Conservation (phyloP, 345 rosid genomes). For the Melaleuca quinquenervia region DNA sequence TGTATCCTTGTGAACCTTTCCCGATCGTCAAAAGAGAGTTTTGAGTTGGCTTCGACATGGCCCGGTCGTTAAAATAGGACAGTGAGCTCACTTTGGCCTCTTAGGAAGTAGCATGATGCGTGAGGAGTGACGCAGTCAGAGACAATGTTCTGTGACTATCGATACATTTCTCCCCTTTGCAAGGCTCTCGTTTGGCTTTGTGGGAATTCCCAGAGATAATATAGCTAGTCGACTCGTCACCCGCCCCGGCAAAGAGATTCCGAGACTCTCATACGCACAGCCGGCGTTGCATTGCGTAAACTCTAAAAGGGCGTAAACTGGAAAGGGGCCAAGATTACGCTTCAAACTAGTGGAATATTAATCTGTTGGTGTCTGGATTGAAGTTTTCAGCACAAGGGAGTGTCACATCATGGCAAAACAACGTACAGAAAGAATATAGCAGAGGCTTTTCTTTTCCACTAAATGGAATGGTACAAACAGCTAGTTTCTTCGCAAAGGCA, state of each 20-base stretch:
- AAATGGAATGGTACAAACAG: not conserved
- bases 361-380: not conserved
- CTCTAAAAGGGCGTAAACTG: too few species aligned
- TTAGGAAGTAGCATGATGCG: not conserved
- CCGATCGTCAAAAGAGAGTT: not conserved
- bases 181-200: not conserved
- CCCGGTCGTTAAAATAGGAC: not conserved
- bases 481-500: not conserved
- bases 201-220: not conserved
- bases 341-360: not conserved
- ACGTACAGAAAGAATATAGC: not conserved
- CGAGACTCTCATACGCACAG: not conserved
- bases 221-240: not conserved
- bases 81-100: not conserved
- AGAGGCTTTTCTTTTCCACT: not conserved
- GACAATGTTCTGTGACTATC: not conserved
- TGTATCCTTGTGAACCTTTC: not conserved
- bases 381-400: not conserved
- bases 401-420: not conserved
- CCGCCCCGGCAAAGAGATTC: not conserved
- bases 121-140: not conserved
- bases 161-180: not conserved
- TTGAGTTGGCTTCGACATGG: not conserved
- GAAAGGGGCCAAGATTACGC: not conserved
- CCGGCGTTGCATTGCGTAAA: not conserved